Evolutionary conservation across 23 red algal genomes (phyloP), one percentile per base, ranked within the genome.

Genomic region (Pyropia haitanensis): DNA sequence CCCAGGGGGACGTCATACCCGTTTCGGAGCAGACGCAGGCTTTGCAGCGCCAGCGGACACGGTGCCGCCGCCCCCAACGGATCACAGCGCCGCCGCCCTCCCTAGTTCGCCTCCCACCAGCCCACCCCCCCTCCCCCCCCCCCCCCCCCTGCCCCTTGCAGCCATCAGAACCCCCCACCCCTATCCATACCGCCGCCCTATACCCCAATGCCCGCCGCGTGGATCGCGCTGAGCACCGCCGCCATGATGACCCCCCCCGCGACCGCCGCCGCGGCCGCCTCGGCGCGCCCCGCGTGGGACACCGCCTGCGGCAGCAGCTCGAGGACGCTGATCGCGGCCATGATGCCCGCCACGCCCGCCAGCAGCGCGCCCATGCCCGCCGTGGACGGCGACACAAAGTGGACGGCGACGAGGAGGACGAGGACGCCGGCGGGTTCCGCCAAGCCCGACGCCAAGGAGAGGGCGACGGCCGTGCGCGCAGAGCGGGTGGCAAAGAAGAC

Each of bases 391-490:
- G 24, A 30, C 5, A 28, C 69, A 39, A 18, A 73, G 27, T 74
- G 24, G 54, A 65, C 19, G 14, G 80, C 31, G 17, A 80, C 14
- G 14, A 72, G 20, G 30, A 85, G 28, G 32, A 92, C 21, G 2
- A 85, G 24, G 7, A 92, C 88, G 63, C 88, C 88, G 26, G 65
- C 54, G 18, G 88, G 88, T 69, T 92, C 88, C 29, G 79, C 80
- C 34, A 92, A 58, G 49, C 88, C 88, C 15, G 79, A 77, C 60
- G 50, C 59, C 16, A 92, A 65, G 24, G 88, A 62, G 30, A 85
- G 34, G 29, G 21, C 21, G 28, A 92, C 51, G 30, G 88, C 78
- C 32, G 51, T 67, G 15, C 39, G 32, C 21, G 55, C 30, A 53
- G 48, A 63, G 26, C 29, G 14, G n/a, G 88, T 92, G 8, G 88